phyloP scores from a whole-genome alignment of 2,329 filamentous ascomycete genomes.

The Cladosporium cucumerinum region DNA sequence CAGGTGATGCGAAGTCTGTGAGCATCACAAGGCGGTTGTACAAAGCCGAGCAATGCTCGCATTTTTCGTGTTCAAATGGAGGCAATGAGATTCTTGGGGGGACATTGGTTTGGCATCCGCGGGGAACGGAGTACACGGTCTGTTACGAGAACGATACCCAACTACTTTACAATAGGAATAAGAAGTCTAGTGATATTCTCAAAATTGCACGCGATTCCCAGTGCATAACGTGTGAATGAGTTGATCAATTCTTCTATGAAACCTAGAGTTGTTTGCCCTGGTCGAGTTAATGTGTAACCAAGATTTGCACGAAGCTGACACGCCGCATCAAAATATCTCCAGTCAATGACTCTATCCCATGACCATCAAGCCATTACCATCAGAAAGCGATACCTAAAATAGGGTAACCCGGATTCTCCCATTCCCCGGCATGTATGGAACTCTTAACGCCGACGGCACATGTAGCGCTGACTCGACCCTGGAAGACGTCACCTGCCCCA shows the following conservation, averaged over 20 bases:
- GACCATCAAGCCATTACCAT: neutral
- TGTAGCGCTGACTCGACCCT: neutral
- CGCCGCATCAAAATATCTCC: neutral
- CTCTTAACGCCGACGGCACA: neutral
- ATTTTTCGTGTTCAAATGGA: neutral
- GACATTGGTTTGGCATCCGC: neutral
- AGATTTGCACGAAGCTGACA: neutral
- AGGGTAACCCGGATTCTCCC: neutral
- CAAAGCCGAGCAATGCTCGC: neutral
- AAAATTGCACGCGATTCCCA: neutral
- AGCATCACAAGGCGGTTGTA: neutral
- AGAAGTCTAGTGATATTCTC: neutral
- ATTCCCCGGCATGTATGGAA: neutral
- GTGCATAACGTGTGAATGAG: neutral
- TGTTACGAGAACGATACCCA: conserved; percentile 2
- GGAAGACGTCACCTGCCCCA: conserved; percentile 6
- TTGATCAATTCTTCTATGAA: neutral
- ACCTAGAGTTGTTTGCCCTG: neutral
- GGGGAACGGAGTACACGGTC: neutral
- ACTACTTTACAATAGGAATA: neutral
- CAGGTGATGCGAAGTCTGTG: neutral
- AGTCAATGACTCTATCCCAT: neutral
- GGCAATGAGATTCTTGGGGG: neutral
- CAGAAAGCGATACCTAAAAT: neutral
- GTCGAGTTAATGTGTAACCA: neutral